Conservation (phyloP, 148 eudicot species). For the Rhododendron williamsianum region DNA sequence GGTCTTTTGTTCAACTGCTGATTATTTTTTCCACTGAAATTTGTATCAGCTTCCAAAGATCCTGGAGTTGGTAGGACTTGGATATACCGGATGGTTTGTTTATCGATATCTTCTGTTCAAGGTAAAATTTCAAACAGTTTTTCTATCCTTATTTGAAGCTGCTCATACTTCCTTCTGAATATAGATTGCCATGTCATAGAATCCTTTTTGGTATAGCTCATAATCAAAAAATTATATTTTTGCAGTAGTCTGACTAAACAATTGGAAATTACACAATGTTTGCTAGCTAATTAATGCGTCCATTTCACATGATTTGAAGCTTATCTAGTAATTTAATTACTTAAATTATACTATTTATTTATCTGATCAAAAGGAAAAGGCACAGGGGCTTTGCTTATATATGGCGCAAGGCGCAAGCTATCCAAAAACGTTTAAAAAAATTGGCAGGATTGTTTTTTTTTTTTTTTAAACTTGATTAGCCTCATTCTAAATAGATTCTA, state of each 20-base stretch:
- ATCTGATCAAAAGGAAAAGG: neutral
- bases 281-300: neutral
- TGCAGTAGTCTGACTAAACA: neutral
- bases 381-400: neutral
- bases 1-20: neutral
- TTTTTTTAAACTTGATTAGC: neutral
- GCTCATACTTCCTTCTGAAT: neutral
- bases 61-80: constrained; percentile 98
- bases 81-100: constrained; percentile 98
- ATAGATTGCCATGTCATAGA: neutral
- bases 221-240: neutral
- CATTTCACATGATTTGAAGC: neutral
- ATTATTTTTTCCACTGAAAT: neutral
- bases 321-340: neutral
- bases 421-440: neutral
- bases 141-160: neutral
- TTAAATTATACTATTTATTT: neutral
- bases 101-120: constrained; percentile 98
- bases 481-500: neutral
- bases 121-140: constrained; percentile 33
- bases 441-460: neutral
- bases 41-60: constrained; percentile 84
- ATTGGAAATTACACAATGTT: neutral
- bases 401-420: neutral
- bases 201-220: neutral